These are phyloP conservation scores for Pseudozyma tsukubaensis DNA, from an alignment of 1,284 basidiomycete species.

Conservation along the genomic window DNA sequence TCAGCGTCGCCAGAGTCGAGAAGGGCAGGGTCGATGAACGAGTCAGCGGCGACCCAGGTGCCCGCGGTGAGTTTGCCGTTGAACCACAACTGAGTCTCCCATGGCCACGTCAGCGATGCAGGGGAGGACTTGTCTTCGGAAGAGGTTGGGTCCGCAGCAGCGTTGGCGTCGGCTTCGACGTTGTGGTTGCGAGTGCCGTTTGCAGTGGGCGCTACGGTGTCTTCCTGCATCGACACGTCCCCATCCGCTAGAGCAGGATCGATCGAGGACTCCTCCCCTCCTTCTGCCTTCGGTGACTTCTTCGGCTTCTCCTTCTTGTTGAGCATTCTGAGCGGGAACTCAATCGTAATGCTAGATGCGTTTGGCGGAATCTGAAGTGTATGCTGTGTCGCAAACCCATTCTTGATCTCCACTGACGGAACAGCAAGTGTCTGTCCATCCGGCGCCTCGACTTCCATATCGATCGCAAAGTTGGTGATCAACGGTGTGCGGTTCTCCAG, in stretches of 20 bases:
- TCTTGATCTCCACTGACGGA: constrained; percentile 30
- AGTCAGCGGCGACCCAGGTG: constrained; percentile 21
- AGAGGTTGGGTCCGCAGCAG: not conserved
- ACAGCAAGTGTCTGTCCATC: constrained; percentile 22
- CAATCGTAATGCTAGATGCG: constrained; percentile 28
- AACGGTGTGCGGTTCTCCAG: constrained; percentile 32
- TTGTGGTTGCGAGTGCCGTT: not conserved
- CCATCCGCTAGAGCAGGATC: constrained; percentile 14
- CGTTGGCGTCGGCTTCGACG: not conserved
- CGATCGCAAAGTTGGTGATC: constrained; percentile 35
- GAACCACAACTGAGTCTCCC: constrained; percentile 35
- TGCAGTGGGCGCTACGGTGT: not conserved
- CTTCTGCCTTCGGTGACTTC: not conserved
- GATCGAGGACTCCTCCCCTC: not conserved
- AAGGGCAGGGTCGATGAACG: constrained; percentile 17
- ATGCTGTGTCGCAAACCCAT: constrained; percentile 34
- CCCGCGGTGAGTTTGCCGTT: constrained; percentile 28
- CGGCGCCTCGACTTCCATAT: constrained; percentile 35
- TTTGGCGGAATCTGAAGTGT: constrained; percentile 44
- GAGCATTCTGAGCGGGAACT: constrained; percentile 36
- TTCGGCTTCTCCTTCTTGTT: constrained; percentile 5
- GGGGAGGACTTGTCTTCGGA: not conserved
- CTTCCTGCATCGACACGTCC: constrained; percentile 19
- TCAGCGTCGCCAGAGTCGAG: constrained; percentile 2
- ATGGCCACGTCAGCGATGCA: constrained; percentile 24